Evolutionary conservation across 495 filamentous ascomycete species (phyloP), one percentile per base, ranked within the genome.

Genomic region (Echria macrotheca): DNA sequence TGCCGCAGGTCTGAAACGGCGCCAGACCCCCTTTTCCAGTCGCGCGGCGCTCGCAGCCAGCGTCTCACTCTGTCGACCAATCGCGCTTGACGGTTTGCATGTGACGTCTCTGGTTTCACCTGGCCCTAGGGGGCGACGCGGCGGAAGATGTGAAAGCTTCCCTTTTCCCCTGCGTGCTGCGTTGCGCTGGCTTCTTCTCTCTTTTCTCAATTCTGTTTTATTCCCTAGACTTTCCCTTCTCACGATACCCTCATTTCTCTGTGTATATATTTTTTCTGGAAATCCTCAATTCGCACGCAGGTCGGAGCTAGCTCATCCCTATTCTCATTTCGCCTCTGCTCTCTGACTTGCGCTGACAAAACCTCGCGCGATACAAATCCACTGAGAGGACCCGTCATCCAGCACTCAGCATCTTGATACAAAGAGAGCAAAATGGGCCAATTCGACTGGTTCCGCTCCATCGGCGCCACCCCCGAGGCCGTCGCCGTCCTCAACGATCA

Each of bases 401-500:
- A 6, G 35, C 35, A 37, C 10, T 36, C n/a, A n/a, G n/a, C n/a
- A n/a, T n/a, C n/a, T n/a, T n/a, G n/a, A n/a, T n/a, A n/a, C n/a
- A n/a, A n/a, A n/a, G n/a, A n/a, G n/a, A n/a, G 18, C 35, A 57
- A 38, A 35, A 68, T 68, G 67, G 71, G 70, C 32, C 71, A 73
- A 52, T 76, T 76, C 59, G 70, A 69, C 53, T 76, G 69, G 65
- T 69, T 76, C 44, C 18, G 35, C 61, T 65, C 54, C 42, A 71
- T 76, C 32, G 73, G 73, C 57, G 73, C 71, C 11, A 73, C 73
- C 4, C 61, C 63, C n/a, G 49, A 69, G 47, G 73, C 71, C 53
- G 70, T 76, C 39, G 70, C 71, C 46, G 67, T 67, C n/a, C 63
- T 76, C 46, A 76, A 76, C 63, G 72, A 76, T 61, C 73, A 76